Evolutionary conservation across 1,139 yeast genomes (phyloP).

Genomic region (Geotrichum phurueaensis): DNA sequence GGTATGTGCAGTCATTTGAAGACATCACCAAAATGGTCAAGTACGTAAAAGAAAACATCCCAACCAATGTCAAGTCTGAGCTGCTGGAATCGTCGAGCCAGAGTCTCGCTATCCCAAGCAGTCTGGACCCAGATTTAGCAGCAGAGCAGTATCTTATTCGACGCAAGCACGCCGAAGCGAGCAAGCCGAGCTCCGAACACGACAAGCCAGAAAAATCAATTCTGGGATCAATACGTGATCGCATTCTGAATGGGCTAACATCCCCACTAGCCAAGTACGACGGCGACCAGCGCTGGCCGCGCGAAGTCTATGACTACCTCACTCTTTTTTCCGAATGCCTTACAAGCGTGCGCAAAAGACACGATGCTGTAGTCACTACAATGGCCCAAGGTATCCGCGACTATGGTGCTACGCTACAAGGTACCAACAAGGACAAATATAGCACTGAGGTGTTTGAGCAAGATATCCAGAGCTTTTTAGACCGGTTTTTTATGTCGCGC

Average conservation of each 20-base stretch:
- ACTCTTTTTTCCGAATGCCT: slow-evolving; percentile 59
- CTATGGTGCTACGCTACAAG: slow-evolving; percentile 36
- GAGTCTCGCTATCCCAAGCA: slow-evolving; percentile 10
- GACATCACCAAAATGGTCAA: slow-evolving; percentile 53
- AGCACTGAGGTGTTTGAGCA: slow-evolving; percentile 34
- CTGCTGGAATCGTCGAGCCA: slow-evolving; percentile 15
- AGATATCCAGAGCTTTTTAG: slow-evolving; percentile 68
- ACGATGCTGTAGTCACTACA: slow-evolving; percentile 90
- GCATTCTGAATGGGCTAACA: slow-evolving; percentile 44
- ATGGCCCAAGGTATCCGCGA: slow-evolving; percentile 90
- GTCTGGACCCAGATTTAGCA: slow-evolving; percentile 12
- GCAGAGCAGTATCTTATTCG: slow-evolving; percentile 13
- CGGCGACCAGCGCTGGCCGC: slow-evolving; percentile 53
- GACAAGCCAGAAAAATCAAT: slow-evolving; percentile 16
- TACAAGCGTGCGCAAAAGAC: slow-evolving; percentile 68
- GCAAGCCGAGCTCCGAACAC: slow-evolving; percentile 6
- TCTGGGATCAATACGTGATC: slow-evolving; percentile 17
- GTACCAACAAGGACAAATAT: neutral
- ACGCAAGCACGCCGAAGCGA: slow-evolving; percentile 17
- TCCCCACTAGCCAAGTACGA: slow-evolving; percentile 46
- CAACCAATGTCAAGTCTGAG: slow-evolving; percentile 8
- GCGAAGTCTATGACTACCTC: slow-evolving; percentile 69
- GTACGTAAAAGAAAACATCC: slow-evolving; percentile 13
- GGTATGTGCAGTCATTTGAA: slow-evolving; percentile 90
- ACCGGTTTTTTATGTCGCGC: slow-evolving; percentile 75